Conservation (phyloP, 1,284 basidiomycete genomes). For the Trichosporon faecale region DNA sequence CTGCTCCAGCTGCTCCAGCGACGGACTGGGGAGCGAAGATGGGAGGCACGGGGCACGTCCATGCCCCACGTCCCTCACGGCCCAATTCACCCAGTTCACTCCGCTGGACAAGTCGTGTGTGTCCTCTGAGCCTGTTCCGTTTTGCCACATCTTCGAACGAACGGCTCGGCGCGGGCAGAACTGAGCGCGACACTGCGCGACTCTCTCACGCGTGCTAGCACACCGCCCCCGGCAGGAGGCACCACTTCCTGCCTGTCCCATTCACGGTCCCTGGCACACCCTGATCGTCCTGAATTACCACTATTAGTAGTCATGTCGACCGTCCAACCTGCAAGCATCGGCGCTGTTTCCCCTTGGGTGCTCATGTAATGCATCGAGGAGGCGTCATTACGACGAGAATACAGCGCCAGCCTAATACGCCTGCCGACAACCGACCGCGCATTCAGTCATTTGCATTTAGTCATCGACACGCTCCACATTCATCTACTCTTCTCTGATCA, state of each 20-base stretch:
- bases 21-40: not conserved
- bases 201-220: not conserved
- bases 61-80: not conserved
- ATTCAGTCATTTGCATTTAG: slow-evolving; percentile 1
- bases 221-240: not conserved
- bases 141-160: not conserved
- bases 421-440: not conserved
- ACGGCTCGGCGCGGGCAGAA: not conserved
- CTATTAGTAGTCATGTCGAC: slow-evolving; percentile 1
- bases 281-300: slow-evolving; percentile 8
- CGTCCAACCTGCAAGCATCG: not conserved
- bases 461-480: not conserved
- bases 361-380: not conserved
- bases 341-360: not conserved
- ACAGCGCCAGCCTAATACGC: not conserved
- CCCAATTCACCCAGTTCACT: not conserved
- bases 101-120: no score
- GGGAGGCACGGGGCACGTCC: not conserved
- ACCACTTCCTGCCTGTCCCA: not conserved
- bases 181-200: not conserved
- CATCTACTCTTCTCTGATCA: slow-evolving; percentile 19
- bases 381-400: not conserved
- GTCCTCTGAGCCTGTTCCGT: not conserved
- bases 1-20: no score
- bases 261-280: not conserved